phyloP scores from a whole-genome alignment of 2,329 filamentous ascomycete genomes.

The Nigrospora osmanthi region DNA sequence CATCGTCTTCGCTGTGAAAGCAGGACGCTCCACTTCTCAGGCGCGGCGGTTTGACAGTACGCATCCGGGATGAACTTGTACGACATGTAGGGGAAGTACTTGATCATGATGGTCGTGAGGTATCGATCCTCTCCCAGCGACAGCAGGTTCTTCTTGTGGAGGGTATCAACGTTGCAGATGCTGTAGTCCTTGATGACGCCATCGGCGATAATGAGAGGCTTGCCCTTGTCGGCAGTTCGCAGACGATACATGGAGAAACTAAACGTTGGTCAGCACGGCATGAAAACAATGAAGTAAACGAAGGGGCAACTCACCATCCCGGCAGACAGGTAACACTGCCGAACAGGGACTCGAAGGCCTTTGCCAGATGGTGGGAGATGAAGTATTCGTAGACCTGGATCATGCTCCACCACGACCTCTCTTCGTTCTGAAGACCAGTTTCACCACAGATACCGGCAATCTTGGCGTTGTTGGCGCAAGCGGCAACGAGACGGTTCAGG shows the following conservation, averaged over 20 bases:
- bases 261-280: conserved; percentile 6
- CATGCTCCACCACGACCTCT: conserved; percentile 97
- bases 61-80: conserved; percentile 96
- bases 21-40: conserved; percentile 87
- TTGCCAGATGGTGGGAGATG: conserved; percentile 93
- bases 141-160: conserved; percentile 81
- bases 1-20: conserved; percentile 97
- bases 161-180: conserved; percentile 81
- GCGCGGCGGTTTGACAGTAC: conserved; percentile 87
- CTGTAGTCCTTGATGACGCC: conserved; percentile 82
- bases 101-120: conserved; percentile 95
- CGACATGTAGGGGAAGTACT: conserved; percentile 90
- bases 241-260: conserved; percentile 99
- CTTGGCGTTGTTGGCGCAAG: conserved; percentile 88
- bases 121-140: conserved; percentile 79
- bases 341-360: conserved; percentile 96
- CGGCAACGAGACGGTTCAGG: conserved; percentile 83
- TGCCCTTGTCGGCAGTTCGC: conserved; percentile 86
- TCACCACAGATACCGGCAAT: conserved; percentile 98
- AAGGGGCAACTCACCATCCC: conserved; percentile 69
- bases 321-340: conserved; percentile 98
- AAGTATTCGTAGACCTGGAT: conserved; percentile 99
- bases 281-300: conserved; percentile 20
- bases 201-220: conserved; percentile 89
- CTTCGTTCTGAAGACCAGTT: conserved; percentile 91